Evolutionary conservation across 2,329 filamentous ascomycete species (phyloP), one percentile per base, ranked within the genome.

Genomic region (Zasmidium cellare): DNA sequence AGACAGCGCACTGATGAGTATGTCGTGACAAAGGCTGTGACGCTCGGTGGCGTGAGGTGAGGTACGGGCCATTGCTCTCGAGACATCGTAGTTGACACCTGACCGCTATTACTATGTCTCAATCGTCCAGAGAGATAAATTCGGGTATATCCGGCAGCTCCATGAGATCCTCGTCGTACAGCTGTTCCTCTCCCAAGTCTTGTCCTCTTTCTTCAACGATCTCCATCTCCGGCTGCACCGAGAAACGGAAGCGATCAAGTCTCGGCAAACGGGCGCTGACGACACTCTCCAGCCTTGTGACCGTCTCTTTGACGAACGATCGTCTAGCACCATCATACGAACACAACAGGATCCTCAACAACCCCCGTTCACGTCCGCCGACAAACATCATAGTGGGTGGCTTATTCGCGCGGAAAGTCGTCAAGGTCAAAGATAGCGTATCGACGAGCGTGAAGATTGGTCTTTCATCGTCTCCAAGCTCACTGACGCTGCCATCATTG

Each of bases 1-100:
- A 73, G 72, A 53, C 69, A 80, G 56, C 80, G 80, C 2, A 77
- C 83, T 53, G 77, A 79, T 7, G 79, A 81, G 67, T 81, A 80
- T 59, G 60, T 76, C 53, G 69, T 72, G 19, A 79, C 72, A 12
- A 80, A 80, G 73, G 79, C 74, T 64, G 71, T 72, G 25, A 28
- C 25, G 25, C 25, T 28, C 5, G 25, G 25, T 28, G 25, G 25
- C n/a, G n/a, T n/a, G n/a, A n/a, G n/a, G n/a, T n/a, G n/a, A n/a
- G n/a, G n/a, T n/a, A n/a, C n/a, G n/a, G n/a, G n/a, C n/a, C n/a
- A n/a, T n/a, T n/a, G n/a, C n/a, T n/a, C n/a, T n/a, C n/a, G n/a
- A n/a, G n/a, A n/a, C n/a, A n/a, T n/a, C n/a, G n/a, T n/a, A n/a
- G n/a, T n/a, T n/a, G n/a, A n/a, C n/a, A n/a, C n/a, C n/a, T n/a